phyloP scores from a whole-genome alignment of 768 basidiomycete genomes.

The Pleurotus salmoneostramineus region DNA sequence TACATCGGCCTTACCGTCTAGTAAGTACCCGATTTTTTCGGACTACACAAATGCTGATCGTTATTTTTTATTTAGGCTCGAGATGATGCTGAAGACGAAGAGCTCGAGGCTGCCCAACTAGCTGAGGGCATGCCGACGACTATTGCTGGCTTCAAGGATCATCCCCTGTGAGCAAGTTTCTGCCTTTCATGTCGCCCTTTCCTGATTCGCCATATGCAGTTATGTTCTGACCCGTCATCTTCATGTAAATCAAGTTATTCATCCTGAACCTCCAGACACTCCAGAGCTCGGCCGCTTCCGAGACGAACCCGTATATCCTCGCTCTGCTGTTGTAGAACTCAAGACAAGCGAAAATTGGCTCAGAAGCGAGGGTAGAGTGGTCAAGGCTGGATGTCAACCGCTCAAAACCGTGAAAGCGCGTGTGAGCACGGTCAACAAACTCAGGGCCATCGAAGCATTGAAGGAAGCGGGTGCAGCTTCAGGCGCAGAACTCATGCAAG shows the following conservation, averaged over 20 bases:
- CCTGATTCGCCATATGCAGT: constrained; percentile 29
- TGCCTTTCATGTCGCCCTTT: background rate
- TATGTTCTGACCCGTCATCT: constrained; percentile 87
- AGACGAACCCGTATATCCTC: constrained; percentile 88
- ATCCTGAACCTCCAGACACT: constrained; percentile 57
- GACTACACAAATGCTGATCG: constrained; percentile 8
- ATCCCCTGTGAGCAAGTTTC: constrained; percentile 65
- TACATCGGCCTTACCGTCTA: constrained; percentile 77
- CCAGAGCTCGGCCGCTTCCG: constrained; percentile 88
- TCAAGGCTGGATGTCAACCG: constrained; percentile 75
- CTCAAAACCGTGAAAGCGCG: constrained; percentile 88
- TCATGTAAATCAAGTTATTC: constrained; percentile 80
- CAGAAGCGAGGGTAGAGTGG: constrained; percentile 69
- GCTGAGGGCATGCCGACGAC: constrained; percentile 93
- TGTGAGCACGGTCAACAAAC: constrained; percentile 73
- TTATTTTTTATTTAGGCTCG: constrained; percentile 56
- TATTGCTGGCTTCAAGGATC: constrained; percentile 91
- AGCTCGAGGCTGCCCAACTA: constrained; percentile 71
- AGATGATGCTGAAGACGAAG: constrained; percentile 91
- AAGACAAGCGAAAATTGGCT: constrained; percentile 96
- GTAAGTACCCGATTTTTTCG: constrained; percentile 42
- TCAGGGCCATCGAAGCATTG: constrained; percentile 58
- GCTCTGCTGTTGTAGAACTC: constrained; percentile 77
- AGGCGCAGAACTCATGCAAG: constrained; percentile 72
- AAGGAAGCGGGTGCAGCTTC: constrained; percentile 35